phyloP scores from a whole-genome alignment of 2,329 filamentous ascomycete genomes.

The Fusarium pseudocircinatum region DNA sequence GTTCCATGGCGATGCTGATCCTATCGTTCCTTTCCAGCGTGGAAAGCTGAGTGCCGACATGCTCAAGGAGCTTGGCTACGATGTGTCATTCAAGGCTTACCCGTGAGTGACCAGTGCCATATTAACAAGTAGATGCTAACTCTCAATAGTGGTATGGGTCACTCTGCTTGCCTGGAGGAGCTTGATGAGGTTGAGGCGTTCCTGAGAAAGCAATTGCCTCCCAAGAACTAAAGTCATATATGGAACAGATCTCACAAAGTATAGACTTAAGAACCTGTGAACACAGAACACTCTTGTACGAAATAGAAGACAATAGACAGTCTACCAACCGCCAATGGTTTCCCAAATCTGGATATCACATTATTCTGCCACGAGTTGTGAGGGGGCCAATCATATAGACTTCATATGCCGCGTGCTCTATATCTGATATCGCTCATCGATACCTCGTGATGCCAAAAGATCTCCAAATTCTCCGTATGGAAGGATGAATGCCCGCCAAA shows the following conservation, averaged over 20 bases:
- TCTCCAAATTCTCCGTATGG: slow-evolving; percentile 6
- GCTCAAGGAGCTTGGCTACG: slow-evolving; percentile 75
- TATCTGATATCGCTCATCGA: neutral
- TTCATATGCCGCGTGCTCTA: slow-evolving; percentile 14
- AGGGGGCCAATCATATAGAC: slow-evolving; percentile 10
- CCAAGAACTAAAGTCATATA: slow-evolving; percentile 25
- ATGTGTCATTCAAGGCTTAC: slow-evolving; percentile 81
- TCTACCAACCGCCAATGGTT: neutral
- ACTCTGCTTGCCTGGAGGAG: slow-evolving; percentile 81
- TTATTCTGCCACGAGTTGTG: neutral
- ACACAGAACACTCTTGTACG: neutral
- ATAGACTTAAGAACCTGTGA: neutral
- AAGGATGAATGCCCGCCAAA: slow-evolving; percentile 15
- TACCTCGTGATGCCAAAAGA: slow-evolving; percentile 25
- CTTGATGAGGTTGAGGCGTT: slow-evolving; percentile 81
- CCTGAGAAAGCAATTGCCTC: slow-evolving; percentile 57
- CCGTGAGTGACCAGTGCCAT: slow-evolving; percentile 58
- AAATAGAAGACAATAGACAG: slow-evolving; percentile 1
- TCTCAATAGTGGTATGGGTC: slow-evolving; percentile 68
- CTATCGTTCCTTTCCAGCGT: slow-evolving; percentile 74
- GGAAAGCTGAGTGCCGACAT: slow-evolving; percentile 73
- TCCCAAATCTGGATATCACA: slow-evolving; percentile 2
- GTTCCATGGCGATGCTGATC: slow-evolving; percentile 85
- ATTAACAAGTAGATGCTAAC: slow-evolving; percentile 1
- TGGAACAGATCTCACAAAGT: neutral